Conservation (phyloP, 2,329 filamentous ascomycete species). For the Endothia cerciana region DNA sequence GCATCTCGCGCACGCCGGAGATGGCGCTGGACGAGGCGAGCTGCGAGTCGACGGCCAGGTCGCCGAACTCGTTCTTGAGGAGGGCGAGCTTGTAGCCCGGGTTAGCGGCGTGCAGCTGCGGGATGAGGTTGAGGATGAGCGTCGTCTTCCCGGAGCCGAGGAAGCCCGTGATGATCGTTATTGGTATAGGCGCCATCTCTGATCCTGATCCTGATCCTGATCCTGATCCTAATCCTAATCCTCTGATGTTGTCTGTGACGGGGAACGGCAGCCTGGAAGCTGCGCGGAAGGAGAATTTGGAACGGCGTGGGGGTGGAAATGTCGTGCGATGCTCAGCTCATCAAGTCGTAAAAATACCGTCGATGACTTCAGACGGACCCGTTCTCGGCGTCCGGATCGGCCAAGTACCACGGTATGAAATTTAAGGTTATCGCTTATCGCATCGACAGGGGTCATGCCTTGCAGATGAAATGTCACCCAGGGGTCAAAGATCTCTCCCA, state of each 20-base stretch:
- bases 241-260: too few relatives aligned
- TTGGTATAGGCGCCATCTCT: conserved; percentile 72
- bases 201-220: too few relatives aligned
- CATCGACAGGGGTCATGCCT: background rate
- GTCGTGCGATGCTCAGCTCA: conserved; percentile 26
- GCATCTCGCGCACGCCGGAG: conserved; percentile 86
- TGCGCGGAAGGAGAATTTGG: background rate
- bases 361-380: conserved; percentile 18
- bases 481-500: background rate
- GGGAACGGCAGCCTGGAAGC: background rate
- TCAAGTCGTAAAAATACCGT: conserved; percentile 24
- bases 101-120: conserved; percentile 78
- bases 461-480: background rate
- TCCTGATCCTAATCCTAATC: too few relatives aligned
- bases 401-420: too few relatives aligned
- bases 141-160: conserved; percentile 96
- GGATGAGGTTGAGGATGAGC: conserved; percentile 89
- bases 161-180: conserved; percentile 96
- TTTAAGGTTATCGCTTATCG: conserved; percentile 30
- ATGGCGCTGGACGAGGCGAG: conserved; percentile 83
- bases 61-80: conserved; percentile 97
- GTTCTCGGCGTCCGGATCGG: conserved; percentile 29
- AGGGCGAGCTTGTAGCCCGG: conserved; percentile 84
- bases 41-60: conserved; percentile 90
- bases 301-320: background rate